A percentile compares a stretch with the other conserved stretches of the same genome.
phyloP scores from a whole-genome alignment of 2,329 filamentous ascomycete species.

The Endocalyx cinctus region DNA sequence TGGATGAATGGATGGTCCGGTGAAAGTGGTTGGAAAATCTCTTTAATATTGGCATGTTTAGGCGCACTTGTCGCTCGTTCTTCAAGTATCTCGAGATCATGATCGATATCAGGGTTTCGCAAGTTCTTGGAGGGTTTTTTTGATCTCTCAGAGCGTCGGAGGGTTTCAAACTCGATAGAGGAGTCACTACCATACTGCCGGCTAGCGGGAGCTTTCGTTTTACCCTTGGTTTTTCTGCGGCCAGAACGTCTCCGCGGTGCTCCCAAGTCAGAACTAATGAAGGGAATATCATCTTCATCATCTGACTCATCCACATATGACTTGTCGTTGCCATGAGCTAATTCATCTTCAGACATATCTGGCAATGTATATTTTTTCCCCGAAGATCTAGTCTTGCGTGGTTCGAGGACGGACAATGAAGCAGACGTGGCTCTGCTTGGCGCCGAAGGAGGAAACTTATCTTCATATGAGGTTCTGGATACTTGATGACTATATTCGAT shows the following conservation, averaged over 20 bases:
- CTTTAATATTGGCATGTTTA: constrained; percentile 62
- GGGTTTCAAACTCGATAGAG: constrained; percentile 50
- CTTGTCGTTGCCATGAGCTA: constrained; percentile 17
- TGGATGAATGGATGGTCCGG: constrained; percentile 62
- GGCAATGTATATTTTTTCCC: constrained; percentile 2
- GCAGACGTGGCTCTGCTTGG: constrained; percentile 2
- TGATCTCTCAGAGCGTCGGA: constrained; percentile 44
- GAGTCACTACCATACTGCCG: constrained; percentile 27
- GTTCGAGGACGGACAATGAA: no score
- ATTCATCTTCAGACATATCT: constrained; percentile 26
- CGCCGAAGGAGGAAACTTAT: no score
- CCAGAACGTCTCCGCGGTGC: constrained; percentile 12
- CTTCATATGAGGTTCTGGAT: no score
- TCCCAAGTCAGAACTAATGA: constrained; percentile 24
- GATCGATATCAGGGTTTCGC: constrained; percentile 52
- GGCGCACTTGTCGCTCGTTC: constrained; percentile 39
- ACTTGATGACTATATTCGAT: no score
- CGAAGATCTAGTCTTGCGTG: constrained; percentile 15
- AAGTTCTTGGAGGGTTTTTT: constrained; percentile 41
- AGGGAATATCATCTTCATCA: constrained; percentile 16
- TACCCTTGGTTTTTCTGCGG: constrained; percentile 14
- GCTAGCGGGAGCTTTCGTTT: constrained; percentile 14
- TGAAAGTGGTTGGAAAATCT: constrained; percentile 64
- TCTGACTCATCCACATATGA: constrained; percentile 1
- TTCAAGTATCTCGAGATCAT: constrained; percentile 52